A percentile compares a stretch with the other conserved stretches of the same genome.
These are phyloP conservation scores for Aphanomyces invadans DNA, from an alignment of 352 stramenopile genomes.

Conservation along the genomic window DNA sequence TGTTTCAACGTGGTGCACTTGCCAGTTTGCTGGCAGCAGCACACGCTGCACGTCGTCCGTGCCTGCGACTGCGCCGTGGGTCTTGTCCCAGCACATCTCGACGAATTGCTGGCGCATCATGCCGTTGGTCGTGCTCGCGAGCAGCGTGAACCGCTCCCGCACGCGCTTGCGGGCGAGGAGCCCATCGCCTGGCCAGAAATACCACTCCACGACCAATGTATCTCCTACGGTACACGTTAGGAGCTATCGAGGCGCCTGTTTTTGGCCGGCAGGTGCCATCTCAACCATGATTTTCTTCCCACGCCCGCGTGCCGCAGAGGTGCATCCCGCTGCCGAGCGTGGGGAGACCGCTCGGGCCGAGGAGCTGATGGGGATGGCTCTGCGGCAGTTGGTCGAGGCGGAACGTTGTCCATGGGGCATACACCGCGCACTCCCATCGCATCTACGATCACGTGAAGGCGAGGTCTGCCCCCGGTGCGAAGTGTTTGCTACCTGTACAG, in stretches of 20 bases:
- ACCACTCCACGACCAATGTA: slow-evolving; percentile 21
- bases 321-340: slow-evolving; percentile 12
- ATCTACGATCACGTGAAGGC: too few relatives aligned
- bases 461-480: too few relatives aligned
- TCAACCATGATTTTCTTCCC: slow-evolving; percentile 22
- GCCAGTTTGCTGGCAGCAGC: slow-evolving; percentile 18
- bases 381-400: slow-evolving; percentile 14
- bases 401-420: not conserved
- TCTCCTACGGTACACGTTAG: not conserved
- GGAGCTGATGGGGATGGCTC: slow-evolving; percentile 9
- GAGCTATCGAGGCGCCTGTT: too few relatives aligned
- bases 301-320: slow-evolving; percentile 19
- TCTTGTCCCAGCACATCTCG: slow-evolving; percentile 2
- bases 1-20: slow-evolving; percentile 18
- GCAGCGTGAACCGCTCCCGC: slow-evolving; percentile 22
- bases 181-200: slow-evolving; percentile 6
- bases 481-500: not conserved
- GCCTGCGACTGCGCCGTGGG: not conserved
- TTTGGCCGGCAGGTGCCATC: too few relatives aligned
- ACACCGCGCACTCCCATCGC: slow-evolving; percentile 9
- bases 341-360: not conserved
- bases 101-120: slow-evolving; percentile 24
- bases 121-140: slow-evolving; percentile 16
- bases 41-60: slow-evolving; percentile 4
- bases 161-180: slow-evolving; percentile 1